Evolutionary conservation across 495 filamentous ascomycete genomes (phyloP).

Genomic region (Glarea lozoyensis): DNA sequence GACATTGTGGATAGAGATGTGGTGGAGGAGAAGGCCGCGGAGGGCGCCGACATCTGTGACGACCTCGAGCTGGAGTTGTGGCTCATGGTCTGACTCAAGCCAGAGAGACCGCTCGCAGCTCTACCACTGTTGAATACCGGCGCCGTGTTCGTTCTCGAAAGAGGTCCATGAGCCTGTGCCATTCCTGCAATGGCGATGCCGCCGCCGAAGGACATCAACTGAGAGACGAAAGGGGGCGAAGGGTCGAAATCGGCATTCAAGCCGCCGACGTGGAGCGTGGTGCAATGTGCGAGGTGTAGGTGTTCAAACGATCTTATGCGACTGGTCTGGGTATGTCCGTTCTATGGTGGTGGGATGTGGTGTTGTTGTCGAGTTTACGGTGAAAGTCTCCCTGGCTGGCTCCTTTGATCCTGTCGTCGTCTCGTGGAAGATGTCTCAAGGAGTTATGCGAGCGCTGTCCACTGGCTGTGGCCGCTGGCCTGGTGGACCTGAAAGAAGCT

Average conservation of each 20-base stretch:
- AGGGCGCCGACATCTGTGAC: conserved; percentile 41
- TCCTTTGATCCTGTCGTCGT: no score
- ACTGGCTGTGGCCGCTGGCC: background rate
- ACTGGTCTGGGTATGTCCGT: no score
- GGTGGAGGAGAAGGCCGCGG: conserved; percentile 38
- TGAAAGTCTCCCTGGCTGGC: no score
- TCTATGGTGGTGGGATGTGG: no score
- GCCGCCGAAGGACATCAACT: conserved; percentile 14
- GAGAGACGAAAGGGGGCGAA: background rate
- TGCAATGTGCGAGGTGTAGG: background rate
- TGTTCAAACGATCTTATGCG: background rate
- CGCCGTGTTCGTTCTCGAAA: conserved; percentile 40
- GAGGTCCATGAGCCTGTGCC: conserved; percentile 37
- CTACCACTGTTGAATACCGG: conserved; percentile 31
- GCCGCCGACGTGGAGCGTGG: background rate
- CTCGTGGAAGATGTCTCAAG: conserved; percentile 8
- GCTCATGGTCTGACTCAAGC: conserved; percentile 30
- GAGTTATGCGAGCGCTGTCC: background rate
- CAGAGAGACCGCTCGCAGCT: conserved; percentile 24
- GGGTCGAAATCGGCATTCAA: conserved; percentile 18
- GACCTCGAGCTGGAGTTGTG: conserved; percentile 31
- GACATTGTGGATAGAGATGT: conserved; percentile 34
- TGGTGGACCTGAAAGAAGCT: no score
- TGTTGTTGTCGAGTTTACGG: no score
- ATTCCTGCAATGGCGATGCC: conserved; percentile 26